A percentile compares a stretch with the other conserved stretches of the same genome.
Conservation (phyloP, 352 stramenopile genomes). For the Globisporangium spiculum region DNA sequence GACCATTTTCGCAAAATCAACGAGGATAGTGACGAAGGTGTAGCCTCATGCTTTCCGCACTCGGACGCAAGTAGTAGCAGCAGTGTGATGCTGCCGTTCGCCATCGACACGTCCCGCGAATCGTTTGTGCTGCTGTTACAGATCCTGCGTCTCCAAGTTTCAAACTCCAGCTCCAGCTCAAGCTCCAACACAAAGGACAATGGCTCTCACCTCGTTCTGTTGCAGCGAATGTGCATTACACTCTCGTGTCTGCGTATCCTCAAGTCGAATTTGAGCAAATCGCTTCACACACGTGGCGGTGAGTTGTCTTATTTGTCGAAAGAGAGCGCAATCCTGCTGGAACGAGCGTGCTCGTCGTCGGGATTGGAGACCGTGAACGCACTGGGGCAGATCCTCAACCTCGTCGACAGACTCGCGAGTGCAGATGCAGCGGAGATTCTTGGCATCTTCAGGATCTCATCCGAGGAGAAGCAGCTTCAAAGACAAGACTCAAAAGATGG, state of each 20-base stretch:
- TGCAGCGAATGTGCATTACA: slow-evolving; percentile 21
- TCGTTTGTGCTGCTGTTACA: slow-evolving; percentile 26
- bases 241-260: slow-evolving; percentile 44
- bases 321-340: neutral
- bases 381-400: slow-evolving; percentile 10
- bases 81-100: slow-evolving; percentile 31
- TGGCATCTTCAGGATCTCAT: neutral
- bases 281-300: neutral
- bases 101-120: slow-evolving; percentile 34
- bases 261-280: slow-evolving; percentile 42
- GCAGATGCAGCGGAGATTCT: slow-evolving; percentile 3
- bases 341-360: neutral
- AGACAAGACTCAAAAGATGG: neutral
- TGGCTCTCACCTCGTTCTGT: neutral
- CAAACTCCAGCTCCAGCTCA: neutral
- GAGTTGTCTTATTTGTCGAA: neutral
- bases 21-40: neutral
- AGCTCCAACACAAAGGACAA: neutral
- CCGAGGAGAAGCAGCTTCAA: neutral
- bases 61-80: neutral
- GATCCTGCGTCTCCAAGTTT: slow-evolving; percentile 21
- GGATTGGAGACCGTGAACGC: neutral
- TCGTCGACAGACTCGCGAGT: slow-evolving; percentile 6
- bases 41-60: neutral
- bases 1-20: neutral